phyloP scores from a whole-genome alignment of 352 stramenopile species.

The Pythium guiyangense region DNA sequence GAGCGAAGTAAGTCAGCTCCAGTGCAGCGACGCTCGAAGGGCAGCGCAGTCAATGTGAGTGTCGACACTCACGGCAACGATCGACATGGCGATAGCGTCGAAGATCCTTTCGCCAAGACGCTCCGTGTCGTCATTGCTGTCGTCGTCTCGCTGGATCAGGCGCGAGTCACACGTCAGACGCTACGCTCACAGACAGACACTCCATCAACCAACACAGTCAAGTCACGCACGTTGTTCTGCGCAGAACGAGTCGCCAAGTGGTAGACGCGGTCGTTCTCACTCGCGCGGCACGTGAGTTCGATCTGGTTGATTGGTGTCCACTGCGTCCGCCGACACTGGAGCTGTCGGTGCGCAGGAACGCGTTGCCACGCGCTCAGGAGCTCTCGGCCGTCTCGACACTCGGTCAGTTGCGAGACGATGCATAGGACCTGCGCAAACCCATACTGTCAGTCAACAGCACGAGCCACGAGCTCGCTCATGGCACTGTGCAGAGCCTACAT shows the following conservation, averaged over 20 bases:
- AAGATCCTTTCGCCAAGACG: slow-evolving; percentile 15
- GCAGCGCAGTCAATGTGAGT: neutral
- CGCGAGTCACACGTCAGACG: neutral
- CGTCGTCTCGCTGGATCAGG: slow-evolving; percentile 2
- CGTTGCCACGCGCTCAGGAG: slow-evolving; percentile 23
- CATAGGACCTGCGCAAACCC: slow-evolving; percentile 16
- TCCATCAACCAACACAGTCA: neutral
- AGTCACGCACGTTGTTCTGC: slow-evolving; percentile 1
- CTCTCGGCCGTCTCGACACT: slow-evolving; percentile 23
- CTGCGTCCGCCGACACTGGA: slow-evolving; percentile 12
- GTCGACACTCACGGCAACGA: slow-evolving; percentile 13
- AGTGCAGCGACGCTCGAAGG: neutral
- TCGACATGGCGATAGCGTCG: slow-evolving; percentile 24
- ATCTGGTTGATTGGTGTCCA: slow-evolving; percentile 15
- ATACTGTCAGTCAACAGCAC: neutral
- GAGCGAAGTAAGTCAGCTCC: neutral
- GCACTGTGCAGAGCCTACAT: slow-evolving; percentile 22
- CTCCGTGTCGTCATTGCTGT: slow-evolving; percentile 11
- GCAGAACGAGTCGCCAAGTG: neutral
- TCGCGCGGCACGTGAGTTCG: slow-evolving; percentile 10
- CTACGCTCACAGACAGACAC: neutral
- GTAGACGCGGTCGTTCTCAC: slow-evolving; percentile 37
- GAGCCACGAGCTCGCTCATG: neutral
- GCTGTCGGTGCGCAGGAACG: slow-evolving; percentile 19
- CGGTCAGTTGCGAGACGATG: slow-evolving; percentile 25